These are phyloP conservation scores for Panicum hallii DNA, from an alignment of 202 grass and related monocot genomes.

Conservation along the genomic window DNA sequence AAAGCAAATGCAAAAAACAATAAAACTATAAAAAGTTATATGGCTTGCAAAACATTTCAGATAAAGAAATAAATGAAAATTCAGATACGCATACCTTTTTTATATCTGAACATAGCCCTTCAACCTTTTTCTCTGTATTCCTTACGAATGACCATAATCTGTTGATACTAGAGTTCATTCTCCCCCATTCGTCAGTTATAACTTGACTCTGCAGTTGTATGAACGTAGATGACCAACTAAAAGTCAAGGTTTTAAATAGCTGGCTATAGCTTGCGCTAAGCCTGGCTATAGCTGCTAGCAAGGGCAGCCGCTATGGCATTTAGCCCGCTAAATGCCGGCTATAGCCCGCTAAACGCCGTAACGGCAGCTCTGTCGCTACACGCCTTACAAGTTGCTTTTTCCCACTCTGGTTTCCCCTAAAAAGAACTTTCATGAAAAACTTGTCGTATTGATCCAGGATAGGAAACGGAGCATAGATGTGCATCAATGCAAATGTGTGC, in stretches of 20 bases:
- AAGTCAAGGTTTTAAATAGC: too few species aligned
- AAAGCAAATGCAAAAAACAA: slow-evolving; percentile 2
- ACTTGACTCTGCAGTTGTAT: slow-evolving; percentile 46
- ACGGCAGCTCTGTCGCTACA: too few species aligned
- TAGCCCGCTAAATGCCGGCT: too few species aligned
- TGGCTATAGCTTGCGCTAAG: too few species aligned
- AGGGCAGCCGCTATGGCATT: too few species aligned
- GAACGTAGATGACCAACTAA: slow-evolving; percentile 20
- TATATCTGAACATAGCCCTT: slow-evolving; percentile 58
- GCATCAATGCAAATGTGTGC: neutral
- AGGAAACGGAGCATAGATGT: neutral
- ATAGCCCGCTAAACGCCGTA: too few species aligned
- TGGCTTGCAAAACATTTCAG: neutral
- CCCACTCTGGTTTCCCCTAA: neutral
- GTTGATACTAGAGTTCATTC: slow-evolving; percentile 54
- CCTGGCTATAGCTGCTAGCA: too few species aligned
- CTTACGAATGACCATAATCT: slow-evolving; percentile 49
- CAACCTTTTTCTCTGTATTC: slow-evolving; percentile 55
- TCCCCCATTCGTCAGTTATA: slow-evolving; percentile 49
- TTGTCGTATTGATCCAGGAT: neutral
- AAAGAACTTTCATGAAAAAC: neutral
- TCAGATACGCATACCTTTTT: slow-evolving; percentile 41
- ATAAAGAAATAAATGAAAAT: slow-evolving; percentile 30
- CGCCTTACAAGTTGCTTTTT: too few species aligned
- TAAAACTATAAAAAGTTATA: neutral